Percentiles rank a stretch among this genome's conserved stretches.
These are phyloP conservation scores for Colletotrichum tamarilloi DNA, from an alignment of 2,329 filamentous ascomycete genomes.

Conservation along the genomic window DNA sequence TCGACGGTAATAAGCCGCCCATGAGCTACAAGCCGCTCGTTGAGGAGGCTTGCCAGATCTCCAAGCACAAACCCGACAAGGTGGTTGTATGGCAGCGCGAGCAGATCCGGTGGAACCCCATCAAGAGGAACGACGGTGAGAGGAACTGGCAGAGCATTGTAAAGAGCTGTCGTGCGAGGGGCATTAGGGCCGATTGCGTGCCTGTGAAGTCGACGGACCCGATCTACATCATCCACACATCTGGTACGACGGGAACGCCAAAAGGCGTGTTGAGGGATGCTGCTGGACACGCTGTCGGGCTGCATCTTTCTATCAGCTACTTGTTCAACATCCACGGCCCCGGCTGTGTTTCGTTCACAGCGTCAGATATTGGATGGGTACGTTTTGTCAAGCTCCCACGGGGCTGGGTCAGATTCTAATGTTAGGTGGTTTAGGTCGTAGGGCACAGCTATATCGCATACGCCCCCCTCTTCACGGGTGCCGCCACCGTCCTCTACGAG, in stretches of 20 bases:
- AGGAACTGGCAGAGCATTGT: slow-evolving; percentile 83
- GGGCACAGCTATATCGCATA: slow-evolving; percentile 86
- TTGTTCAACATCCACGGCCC: slow-evolving; percentile 86
- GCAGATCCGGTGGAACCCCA: slow-evolving; percentile 77
- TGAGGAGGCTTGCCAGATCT: slow-evolving; percentile 75
- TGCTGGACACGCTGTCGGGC: slow-evolving; percentile 86
- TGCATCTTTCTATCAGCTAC: slow-evolving; percentile 85
- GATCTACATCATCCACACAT: slow-evolving; percentile 93
- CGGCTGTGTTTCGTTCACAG: slow-evolving; percentile 79
- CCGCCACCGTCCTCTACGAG: slow-evolving; percentile 89
- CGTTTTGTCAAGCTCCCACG: background rate
- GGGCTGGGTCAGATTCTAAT: background rate
- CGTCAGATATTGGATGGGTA: slow-evolving; percentile 91
- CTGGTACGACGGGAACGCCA: slow-evolving; percentile 82
- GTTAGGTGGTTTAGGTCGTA: slow-evolving; percentile 54
- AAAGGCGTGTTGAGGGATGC: slow-evolving; percentile 88
- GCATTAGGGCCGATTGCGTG: slow-evolving; percentile 78
- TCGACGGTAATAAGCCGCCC: slow-evolving; percentile 86
- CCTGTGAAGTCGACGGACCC: slow-evolving; percentile 81
- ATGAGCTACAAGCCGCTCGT: slow-evolving; percentile 83
- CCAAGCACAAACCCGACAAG: slow-evolving; percentile 76
- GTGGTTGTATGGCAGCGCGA: slow-evolving; percentile 88
- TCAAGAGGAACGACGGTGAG: slow-evolving; percentile 75
- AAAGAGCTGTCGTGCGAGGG: slow-evolving; percentile 74
- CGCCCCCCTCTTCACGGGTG: slow-evolving; percentile 84